Base-by-base conservation (phyloP, 805 yeast genomes). In the Candida ulmi region DNA sequence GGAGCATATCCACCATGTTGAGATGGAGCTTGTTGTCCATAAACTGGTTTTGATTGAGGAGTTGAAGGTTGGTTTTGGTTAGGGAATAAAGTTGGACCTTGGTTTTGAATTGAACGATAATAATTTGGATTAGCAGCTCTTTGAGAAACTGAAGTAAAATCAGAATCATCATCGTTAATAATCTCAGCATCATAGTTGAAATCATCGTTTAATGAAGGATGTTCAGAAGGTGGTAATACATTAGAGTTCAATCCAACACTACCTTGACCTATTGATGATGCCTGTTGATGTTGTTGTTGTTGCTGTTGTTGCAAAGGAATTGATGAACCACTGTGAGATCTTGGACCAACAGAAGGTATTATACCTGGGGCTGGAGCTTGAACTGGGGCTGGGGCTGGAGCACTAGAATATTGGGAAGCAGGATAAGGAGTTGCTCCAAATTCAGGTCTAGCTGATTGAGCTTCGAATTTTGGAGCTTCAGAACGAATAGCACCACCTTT, bases 71-170 rank as follows among this genome's bases (percentile, higher is more conserved):
- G 41, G 31, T 52, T 41, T 30, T 43, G 47, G 31, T 52, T 41
- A 24, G 55, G 52, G 40, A 57, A 48, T 8, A 54, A 47, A 8
- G 48, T 39, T 30, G 55, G 54, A 12, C 58, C 58, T 24, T 44
- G 36, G 5, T 47, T 54, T 8, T 52, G 50, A 19, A 61, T 60
- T 27, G 66, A 69, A 40, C 62, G 43, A 39, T 64, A 68, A 48
- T 75, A 78, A 21, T 65, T 61, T 15, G 83, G 85, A 51, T 83
- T 83, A 13, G 78, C 70, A 21, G 80, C 88, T 55, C 91, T 68
- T 60, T 83, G 91, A 8, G 90, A 81, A 2, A 84, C 85, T 38
- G 88, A 79, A 2, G 93, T 83, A 59, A 84, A 81, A 52, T 80
- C 82, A 1, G 91, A 83, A 35, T 69, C 60, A 17, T 55, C 53